Base-by-base conservation (phyloP, 352 stramenopile genomes). In the Pythium rishiriense region DNA sequence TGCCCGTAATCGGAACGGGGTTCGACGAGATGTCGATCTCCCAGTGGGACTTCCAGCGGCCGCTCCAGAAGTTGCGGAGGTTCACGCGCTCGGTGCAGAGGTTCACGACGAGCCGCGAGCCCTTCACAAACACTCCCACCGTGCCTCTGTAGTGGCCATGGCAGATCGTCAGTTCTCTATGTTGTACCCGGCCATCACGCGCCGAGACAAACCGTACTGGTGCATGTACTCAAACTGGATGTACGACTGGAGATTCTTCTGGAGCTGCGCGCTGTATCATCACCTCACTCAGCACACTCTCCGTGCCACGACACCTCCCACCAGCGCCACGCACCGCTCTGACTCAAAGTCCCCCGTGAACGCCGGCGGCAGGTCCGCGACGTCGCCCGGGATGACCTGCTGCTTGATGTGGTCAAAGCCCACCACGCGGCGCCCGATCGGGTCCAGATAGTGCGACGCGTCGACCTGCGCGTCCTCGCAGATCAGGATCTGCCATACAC, bases 61-160 rank as follows among this genome's bases (percentile, higher is more conserved):
- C 86, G 35, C 83, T 88, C 88, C 88, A 97, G 52, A 89, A 97
- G 70, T 97, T 97, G 52, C 86, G 85, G 53, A 97, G 58, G 66
- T 97, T 97, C 54, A 95, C 70, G 29, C 87, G 87, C 67, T 97
- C 85, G 24, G 85, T 89, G 43, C 86, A 93, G 42, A 97, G 48
- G 31, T 95, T 81, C 41, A 96, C 75, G 24, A 91, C 61, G 35
- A 97, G 35, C 21, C 63, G 81, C 29, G 81, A 77, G 60, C 72
- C 85, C 43, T 79, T 77, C 25, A 84, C 73, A 66, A 86, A 96
- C 50, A 97, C 90, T 26, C 86, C 90, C 12, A 72, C 87, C 26
- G 75, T 94, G 35, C 88, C 83, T 25, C 84, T 94, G 52, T 28
- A 61, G 66, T 42, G n/a, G 22, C 21, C 37, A 11, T 4, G 35